Percentiles rank a stretch among this genome's conserved stretches.
phyloP scores from a whole-genome alignment of 2,329 filamentous ascomycete genomes.

The Didymella glomerata region DNA sequence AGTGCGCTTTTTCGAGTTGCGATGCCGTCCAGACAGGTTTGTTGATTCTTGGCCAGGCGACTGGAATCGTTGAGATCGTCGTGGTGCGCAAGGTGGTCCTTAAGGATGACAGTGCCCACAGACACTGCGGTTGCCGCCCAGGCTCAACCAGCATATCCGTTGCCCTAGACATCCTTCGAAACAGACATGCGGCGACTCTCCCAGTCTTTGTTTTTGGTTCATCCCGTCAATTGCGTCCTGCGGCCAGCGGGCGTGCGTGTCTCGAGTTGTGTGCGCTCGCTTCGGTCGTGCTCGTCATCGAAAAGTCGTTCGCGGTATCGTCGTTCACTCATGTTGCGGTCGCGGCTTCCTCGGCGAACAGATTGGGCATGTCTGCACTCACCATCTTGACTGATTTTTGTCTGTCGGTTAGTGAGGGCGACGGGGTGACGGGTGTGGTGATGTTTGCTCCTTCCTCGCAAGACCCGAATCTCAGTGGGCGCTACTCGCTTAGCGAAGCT shows the following conservation, averaged over 20 bases:
- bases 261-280: slow-evolving; percentile 23
- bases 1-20: neutral
- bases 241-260: neutral
- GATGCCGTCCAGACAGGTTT: neutral
- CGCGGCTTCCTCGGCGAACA: slow-evolving; percentile 16
- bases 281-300: slow-evolving; percentile 34
- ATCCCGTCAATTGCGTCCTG: slow-evolving; percentile 2
- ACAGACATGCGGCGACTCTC: neutral
- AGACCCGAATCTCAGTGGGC: slow-evolving; percentile 3
- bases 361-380: slow-evolving; percentile 32
- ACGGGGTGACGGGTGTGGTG: slow-evolving; percentile 48
- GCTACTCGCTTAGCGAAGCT: slow-evolving; percentile 5
- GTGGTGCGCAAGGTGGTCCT: neutral
- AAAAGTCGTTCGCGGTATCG: slow-evolving; percentile 22
- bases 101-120: neutral
- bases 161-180: neutral
- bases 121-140: neutral
- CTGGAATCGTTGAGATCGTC: no score
- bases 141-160: neutral
- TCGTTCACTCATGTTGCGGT: slow-evolving; percentile 43
- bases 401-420: slow-evolving; percentile 48
- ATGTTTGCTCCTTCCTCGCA: slow-evolving; percentile 19
- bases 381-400: slow-evolving; percentile 54
- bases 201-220: neutral
- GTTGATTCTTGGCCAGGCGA: no score